Base-by-base conservation (phyloP, 352 stramenopile genomes). In the Albugo laibachii region DNA sequence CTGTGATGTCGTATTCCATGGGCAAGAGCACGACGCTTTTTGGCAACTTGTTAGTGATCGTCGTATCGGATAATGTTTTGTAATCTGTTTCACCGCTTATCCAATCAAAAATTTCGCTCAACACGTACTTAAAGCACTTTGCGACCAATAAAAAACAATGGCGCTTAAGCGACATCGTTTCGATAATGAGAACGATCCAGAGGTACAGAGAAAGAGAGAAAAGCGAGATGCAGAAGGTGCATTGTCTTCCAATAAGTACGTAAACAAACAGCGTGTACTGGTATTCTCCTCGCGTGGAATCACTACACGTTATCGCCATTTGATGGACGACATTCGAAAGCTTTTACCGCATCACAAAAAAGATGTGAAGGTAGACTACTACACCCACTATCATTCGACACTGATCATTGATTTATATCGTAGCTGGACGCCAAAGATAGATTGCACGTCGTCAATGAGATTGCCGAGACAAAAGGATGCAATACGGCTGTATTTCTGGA, bases 331-430 rank as follows among this genome's bases (percentile, higher is more conserved):
- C 65, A 82, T 99, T 47, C 80, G 91, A 36, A 96, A 95, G 54
- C 64, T 99, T 11, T 61, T 99, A 56, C 95, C 95, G 16, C 95
- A 99, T 65, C 83, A 97, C 74, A 99, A 99, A 71, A 97, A 95
- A 53, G 96, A 99, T 59, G 91, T 95, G 38, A 99, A 99, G 72
- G 51, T 63, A 64, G 14, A 10, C 8, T 43, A 24, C 20, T 3
- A 19, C 3, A 19, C 3, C 8, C 8, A 35, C 18, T 55, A 12
- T 18, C 35, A 2, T n/a, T 50, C 24, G 34, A 50, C 11, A 13
- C 13, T 50, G 5, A 11, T 48, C 21, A 19, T 24, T 39, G 8
- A 39, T 38, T 35, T 8, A 14, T 8, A 11, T 6, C 55, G 12
- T 34, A 66, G 55, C 59, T 99, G n/a, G 93, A 98, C 61, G 72